Percentiles rank a stretch among this genome's conserved stretches.
Evolutionary conservation across 2,329 filamentous ascomycete genomes (phyloP).

Genomic region (Aspergillus pseudonomiae): DNA sequence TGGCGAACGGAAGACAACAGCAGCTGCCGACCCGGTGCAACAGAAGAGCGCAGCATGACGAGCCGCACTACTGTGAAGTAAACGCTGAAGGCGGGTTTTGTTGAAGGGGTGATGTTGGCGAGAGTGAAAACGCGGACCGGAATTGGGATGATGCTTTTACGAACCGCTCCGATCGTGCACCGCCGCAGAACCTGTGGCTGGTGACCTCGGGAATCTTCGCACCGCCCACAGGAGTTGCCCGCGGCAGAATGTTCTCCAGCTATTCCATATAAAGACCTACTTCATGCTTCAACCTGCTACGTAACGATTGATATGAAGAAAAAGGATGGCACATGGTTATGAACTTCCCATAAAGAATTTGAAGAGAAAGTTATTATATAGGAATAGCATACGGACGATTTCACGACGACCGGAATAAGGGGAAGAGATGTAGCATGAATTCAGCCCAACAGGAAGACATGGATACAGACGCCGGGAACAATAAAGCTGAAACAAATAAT

Average conservation of each 20-base stretch:
- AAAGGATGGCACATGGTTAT: background rate
- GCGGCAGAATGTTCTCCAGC: background rate
- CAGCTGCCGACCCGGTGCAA: conserved; percentile 51
- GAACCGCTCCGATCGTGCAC: conserved; percentile 43
- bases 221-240: conserved; percentile 16
- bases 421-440: conserved; percentile 29
- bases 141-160: conserved; percentile 41
- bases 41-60: conserved; percentile 60
- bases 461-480: conserved; percentile 39
- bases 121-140: conserved; percentile 36
- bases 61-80: conserved; percentile 45
- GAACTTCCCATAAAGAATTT: conserved; percentile 13
- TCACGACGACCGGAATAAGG: conserved; percentile 15
- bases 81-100: conserved; percentile 28
- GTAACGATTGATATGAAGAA: conserved; percentile 5
- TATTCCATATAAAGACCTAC: background rate
- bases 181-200: conserved; percentile 24
- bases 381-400: conserved; percentile 36
- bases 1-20: conserved; percentile 43
- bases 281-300: background rate
- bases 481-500: conserved; percentile 32
- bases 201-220: conserved; percentile 25
- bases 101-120: conserved; percentile 31
- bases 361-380: conserved; percentile 36
- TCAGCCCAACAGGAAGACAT: conserved; percentile 28